Evolutionary conservation across 345 rosid genomes (phyloP), one percentile per base, ranked within the genome.

Genomic region (Aquilaria sinensis): DNA sequence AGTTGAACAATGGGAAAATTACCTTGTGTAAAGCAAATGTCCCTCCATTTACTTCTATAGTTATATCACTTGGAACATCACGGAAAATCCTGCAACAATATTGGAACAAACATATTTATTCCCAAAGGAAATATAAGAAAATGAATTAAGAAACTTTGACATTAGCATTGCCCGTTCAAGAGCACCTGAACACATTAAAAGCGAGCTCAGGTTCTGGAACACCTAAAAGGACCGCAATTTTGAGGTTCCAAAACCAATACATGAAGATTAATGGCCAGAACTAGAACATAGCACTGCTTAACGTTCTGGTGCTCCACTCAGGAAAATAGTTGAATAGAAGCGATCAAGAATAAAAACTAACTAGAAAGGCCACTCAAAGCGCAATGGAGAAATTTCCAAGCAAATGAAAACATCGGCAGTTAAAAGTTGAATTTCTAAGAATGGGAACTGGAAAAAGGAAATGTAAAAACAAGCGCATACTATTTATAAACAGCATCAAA

Each of bases 1-100:
- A 67, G 51, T 51, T 29, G 65, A 58, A 50, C 16, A 60, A 65
- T 56, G 41, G 34, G 29, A 48, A 58, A 60, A 60, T 63, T 69
- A 91, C 98, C 97, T 93, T 93, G 61, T 93, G 97, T 14, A 93
- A 74, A 55, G 89, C 75, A 73, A 90, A 93, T 12, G 77, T 82
- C 57, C 83, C 87, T 63, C 97, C 96, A 51, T 78, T 80, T 51
- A 83, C 90, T 77, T 88, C 92, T 51, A 93, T 85, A 12, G 79
- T 88, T 65, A 90, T 86, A 75, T 93, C 98, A 66, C 97, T 90
- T 37, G 96, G 96, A 46, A 93, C 95, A 57, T 93, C 98, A 37
- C 94, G 77, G 64, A 90, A 93, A 67, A 88, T 93, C 98, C 97
- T 93, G 68, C 82, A 73, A 72, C 9, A 67, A 66, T 62, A 32